phyloP scores from a whole-genome alignment of 2,329 filamentous ascomycete genomes.

The Ophiostoma fasciatum region DNA sequence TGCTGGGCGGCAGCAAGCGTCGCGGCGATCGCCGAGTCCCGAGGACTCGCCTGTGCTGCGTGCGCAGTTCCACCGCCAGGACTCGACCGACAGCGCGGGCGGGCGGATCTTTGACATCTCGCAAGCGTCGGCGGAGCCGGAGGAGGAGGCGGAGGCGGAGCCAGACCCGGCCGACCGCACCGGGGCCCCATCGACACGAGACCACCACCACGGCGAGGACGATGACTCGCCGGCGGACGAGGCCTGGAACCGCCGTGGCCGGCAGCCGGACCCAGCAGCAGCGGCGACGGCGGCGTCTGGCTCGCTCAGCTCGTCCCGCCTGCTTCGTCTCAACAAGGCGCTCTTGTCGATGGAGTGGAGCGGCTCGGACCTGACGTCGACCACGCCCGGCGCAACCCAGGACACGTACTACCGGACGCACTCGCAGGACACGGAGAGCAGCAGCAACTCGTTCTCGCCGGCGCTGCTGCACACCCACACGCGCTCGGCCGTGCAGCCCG shows the following conservation, averaged over 20 bases:
- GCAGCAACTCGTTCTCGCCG: slow-evolving; percentile 1
- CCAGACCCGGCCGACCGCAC: no score
- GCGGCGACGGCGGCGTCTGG: no score
- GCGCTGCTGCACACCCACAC: no score
- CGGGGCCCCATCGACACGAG: no score
- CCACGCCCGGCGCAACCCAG: background rate
- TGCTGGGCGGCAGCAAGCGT: no score
- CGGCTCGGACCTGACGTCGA: slow-evolving; percentile 5
- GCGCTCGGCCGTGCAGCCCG: no score
- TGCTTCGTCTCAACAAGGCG: slow-evolving; percentile 6
- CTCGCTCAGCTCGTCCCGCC: slow-evolving; percentile 1
- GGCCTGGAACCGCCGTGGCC: background rate
- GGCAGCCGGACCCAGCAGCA: background rate
- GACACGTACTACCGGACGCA: slow-evolving; percentile 7
- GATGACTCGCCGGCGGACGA: no score
- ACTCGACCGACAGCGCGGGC: slow-evolving; percentile 44
- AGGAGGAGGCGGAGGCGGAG: no score
- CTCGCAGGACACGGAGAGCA: slow-evolving; percentile 8
- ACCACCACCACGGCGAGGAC: background rate
- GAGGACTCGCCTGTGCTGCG: background rate
- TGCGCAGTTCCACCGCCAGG: slow-evolving; percentile 25
- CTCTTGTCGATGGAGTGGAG: slow-evolving; percentile 8
- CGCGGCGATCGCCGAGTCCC: no score
- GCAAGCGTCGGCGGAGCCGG: slow-evolving; percentile 25
- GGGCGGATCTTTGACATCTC: slow-evolving; percentile 44